Evolutionary conservation across 768 basidiomycete species (phyloP), one percentile per base, ranked within the genome.

Genomic region (Naganishia randhawae): DNA sequence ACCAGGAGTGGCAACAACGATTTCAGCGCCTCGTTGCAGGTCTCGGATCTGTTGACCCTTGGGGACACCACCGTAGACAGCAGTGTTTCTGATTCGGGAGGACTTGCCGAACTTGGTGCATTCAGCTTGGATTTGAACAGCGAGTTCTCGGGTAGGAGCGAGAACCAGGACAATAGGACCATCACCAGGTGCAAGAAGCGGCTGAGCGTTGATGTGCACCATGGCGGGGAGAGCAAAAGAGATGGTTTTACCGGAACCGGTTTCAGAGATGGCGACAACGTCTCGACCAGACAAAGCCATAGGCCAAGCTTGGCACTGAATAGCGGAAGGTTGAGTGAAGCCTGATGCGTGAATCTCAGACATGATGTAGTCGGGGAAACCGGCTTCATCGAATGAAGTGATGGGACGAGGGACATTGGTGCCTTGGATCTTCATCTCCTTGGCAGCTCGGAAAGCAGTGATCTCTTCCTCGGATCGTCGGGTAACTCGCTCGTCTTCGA

Each of bases 181-280:
- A 80, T 99, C 96, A 22, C 96, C 95, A 29, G 94, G 88, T 0
- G 89, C 81, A 69, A 99, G 84, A 45, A 99, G 84, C 7, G 96
- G 91, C 85, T 99, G 96, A 51, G 96, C 96, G 85, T 98, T 99
- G 83, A 99, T 99, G 82, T 99, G 96, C 37, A 99, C 84, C 95
- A 98, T 99, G 57, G 96, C 95, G 45, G 96, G 96, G 51, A 99
- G 87, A 65, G 96, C 95, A 79, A 99, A 99, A 11, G 94, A 87
- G 66, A 99, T 97, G 8, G 96, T 99, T 83, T 99, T 99, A 67
- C 96, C 96, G 80, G 91, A 94, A 66, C 96, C 96, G 10, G 96
- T 99, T 81, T 97, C 94, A 41, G 96, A 94, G 74, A 99, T 92
- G 65, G 95, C 96, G 71, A 81, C 81, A 42, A 97, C 85, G 81